phyloP scores from a whole-genome alignment of 371 early-diverging fungal genomes.

The Rhizopus stolonifer region DNA sequence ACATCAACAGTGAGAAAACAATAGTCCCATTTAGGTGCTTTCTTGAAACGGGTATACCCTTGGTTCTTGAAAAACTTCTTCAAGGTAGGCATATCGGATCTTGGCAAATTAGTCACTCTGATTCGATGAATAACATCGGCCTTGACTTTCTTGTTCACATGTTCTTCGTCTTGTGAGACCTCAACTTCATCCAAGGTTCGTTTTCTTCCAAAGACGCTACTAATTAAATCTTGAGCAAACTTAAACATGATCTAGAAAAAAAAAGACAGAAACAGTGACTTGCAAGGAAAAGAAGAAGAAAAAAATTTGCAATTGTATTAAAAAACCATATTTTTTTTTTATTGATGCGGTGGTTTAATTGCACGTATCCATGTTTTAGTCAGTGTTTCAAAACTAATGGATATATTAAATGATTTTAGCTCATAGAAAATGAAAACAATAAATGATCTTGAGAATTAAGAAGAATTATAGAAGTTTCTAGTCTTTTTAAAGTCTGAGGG shows the following conservation, averaged over 20 bases:
- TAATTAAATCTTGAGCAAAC: slow-evolving; percentile 19
- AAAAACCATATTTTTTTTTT: neutral
- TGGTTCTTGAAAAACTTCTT: slow-evolving; percentile 4
- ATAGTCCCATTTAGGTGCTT: slow-evolving; percentile 15
- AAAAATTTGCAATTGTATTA: neutral
- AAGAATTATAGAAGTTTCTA: too few relatives aligned
- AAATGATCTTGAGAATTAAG: too few relatives aligned
- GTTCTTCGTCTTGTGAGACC: too few relatives aligned
- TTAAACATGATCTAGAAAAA: slow-evolving; percentile 12
- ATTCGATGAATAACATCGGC: slow-evolving; percentile 6
- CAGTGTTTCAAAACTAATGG: too few relatives aligned
- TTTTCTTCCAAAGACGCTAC: slow-evolving; percentile 19
- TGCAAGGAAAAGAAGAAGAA: neutral
- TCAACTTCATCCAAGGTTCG: slow-evolving; percentile 19
- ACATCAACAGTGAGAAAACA: slow-evolving; percentile 4
- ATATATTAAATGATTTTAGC: too few relatives aligned
- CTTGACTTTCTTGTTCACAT: slow-evolving; percentile 15
- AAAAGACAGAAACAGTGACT: neutral
- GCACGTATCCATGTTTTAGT: too few relatives aligned
- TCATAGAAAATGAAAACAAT: too few relatives aligned
- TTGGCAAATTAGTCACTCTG: slow-evolving; percentile 7
- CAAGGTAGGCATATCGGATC: neutral
- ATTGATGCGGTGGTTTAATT: too few relatives aligned
- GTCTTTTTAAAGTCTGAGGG: too few relatives aligned
- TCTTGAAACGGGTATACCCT: slow-evolving; percentile 3